phyloP scores from a whole-genome alignment of 1,284 basidiomycete genomes.

The Tremellales sp. region DNA sequence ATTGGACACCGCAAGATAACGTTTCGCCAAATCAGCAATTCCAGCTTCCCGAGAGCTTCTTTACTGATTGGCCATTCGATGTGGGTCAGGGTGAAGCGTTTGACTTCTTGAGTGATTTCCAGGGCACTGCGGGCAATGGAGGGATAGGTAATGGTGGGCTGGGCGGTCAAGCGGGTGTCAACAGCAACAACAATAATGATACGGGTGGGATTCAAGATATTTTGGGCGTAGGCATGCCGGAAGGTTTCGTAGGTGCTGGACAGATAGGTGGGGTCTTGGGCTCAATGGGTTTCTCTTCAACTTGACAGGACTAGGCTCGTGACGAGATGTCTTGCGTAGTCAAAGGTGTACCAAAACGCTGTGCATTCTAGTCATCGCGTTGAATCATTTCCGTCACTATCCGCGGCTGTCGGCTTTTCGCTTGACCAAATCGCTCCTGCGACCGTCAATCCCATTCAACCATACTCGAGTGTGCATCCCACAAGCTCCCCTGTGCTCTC shows the following conservation, averaged over 20 bases:
- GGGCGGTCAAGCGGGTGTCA: neutral
- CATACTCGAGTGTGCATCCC: no score
- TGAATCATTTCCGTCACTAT: no score
- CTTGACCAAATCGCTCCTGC: no score
- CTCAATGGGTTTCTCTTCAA: neutral
- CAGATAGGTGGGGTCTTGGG: neutral
- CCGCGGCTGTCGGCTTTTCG: no score
- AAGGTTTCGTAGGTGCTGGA: neutral
- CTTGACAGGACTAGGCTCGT: no score
- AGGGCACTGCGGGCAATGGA: neutral
- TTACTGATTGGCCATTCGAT: conserved; percentile 32
- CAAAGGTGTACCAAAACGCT: no score
- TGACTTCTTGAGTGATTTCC: conserved; percentile 24
- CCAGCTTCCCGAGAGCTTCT: conserved; percentile 28
- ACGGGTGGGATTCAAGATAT: neutral
- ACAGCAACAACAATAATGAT: no score
- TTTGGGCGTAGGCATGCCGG: neutral
- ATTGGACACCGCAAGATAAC: neutral
- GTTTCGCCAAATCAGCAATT: conserved; percentile 7
- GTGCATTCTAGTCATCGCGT: no score
- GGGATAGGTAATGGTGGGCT: no score
- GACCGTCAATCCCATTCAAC: no score
- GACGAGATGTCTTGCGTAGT: no score
- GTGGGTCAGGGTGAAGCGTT: conserved; percentile 33
- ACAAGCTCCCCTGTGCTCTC: no score